Evolutionary conservation across 2,329 filamentous ascomycete genomes (phyloP), one percentile per base, ranked within the genome.

Genomic region (Calonectria hawksworthii): DNA sequence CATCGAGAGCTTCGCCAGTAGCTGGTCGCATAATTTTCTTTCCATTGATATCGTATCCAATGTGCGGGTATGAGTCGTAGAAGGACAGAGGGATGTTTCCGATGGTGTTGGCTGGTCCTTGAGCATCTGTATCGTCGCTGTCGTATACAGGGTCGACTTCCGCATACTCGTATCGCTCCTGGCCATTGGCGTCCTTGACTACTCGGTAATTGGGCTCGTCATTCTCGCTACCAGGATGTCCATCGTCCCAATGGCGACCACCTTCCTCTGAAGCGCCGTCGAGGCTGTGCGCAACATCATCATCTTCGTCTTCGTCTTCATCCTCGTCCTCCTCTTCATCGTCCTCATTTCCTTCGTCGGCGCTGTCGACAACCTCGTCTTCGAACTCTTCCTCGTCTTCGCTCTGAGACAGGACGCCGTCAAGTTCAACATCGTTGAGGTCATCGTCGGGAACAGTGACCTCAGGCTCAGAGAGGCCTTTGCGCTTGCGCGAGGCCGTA

Each of bases 41-140:
- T 85, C 97, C 97, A 85, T 99, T 98, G 87, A 99, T 99, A 82
- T 98, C 95, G 86, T 99, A 99, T 74, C 97, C 97, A 83, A 99
- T 98, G 84, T 99, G 97, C 66, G 97, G 97, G 84, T 98, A 99
- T 44, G 95, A 94, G 84, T 99, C 97, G 88, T 99, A 99, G 86
- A 98, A 99, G 4, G 94, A 94, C 65, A 99, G 88, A 7, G 96
- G 95, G 74, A 99, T 99, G 83, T 99, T 90, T 79, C 97, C 98
- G 81, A 99, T 98, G 0, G 97, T 99, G 86, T 99, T 99, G 67
- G 89, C 90, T 34, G 93, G 92, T 71, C 92, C 94, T 75, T 94
- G 92, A 4, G 93, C 93, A 84, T 98, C 96, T 4, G 94, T 94
- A 83, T 98, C 96, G 86, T 99, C 98, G 2, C 96, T 98, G 83